Evolutionary conservation across 2,329 filamentous ascomycete genomes (phyloP), one percentile per base, ranked within the genome.

Genomic region (Zelopaecilomyces penicillatus): DNA sequence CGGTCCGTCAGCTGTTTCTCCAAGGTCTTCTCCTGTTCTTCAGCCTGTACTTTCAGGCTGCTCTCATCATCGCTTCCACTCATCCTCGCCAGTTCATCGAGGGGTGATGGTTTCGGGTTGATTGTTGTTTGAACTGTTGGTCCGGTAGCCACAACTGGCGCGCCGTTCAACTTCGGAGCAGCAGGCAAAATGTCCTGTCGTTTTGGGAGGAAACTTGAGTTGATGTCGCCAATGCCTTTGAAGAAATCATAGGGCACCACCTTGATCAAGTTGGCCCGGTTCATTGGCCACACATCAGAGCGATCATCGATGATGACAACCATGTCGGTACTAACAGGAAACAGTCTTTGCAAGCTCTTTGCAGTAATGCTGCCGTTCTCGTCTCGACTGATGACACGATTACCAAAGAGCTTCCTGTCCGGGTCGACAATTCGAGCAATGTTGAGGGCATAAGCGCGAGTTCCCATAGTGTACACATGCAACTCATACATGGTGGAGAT

Each of bases 381-480:
- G 62, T 97, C 91, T 57, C 93, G 85, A 65, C 91, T 97, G 58
- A 98, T 85, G 56, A 98, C 90, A 44, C 93, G 82, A 64, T 96
- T 90, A 34, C 87, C 91, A 62, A 98, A 98, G 7, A 95, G 80
- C 60, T 84, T 90, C 52, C 83, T 80, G 31, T 91, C 82, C 0
- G 91, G 91, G 58, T 98, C 93, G 50, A 98, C 86, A 50, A 98
- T 91, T 54, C 85, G 84, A 33, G 89, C 89, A 55, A 98, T 94
- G 49, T 87, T 85, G 54, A 90, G 76, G 7, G 93, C 93, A 61
- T 98, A 98, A n/a, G 91, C 87, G 51, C 93, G 80, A 26, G 93
- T 98, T 45, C 91, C 93, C 93, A 98, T 98, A 37, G 93, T 98
- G 70, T 98, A 98, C 51, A 98, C 91, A 63, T 98, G 93, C 58